phyloP scores from a whole-genome alignment of 768 basidiomycete genomes.

The Leucogyrophana mollusca region DNA sequence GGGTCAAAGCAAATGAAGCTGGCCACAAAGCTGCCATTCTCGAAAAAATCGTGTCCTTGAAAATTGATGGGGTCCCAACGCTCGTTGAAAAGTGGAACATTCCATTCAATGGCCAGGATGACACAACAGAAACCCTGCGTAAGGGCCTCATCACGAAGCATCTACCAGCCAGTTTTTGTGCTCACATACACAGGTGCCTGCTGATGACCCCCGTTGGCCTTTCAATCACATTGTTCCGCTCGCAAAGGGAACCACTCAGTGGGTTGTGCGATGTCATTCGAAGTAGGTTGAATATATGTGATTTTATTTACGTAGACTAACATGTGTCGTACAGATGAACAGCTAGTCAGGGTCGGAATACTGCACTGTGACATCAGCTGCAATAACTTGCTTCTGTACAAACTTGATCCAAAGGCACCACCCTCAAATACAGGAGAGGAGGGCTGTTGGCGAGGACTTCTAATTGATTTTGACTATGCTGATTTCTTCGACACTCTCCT shows the following conservation, averaged over 20 bases:
- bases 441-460: no score
- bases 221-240: background rate
- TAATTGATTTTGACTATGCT: no score
- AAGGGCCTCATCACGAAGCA: background rate
- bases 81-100: background rate
- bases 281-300: no score
- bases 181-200: background rate
- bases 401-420: no score
- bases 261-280: background rate
- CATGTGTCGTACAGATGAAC: no score
- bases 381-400: no score
- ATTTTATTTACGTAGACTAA: no score
- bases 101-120: background rate
- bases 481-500: no score
- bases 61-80: background rate
- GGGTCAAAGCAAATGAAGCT: background rate
- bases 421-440: no score
- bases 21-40: background rate
- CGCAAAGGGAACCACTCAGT: background rate
- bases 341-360: no score
- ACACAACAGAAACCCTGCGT: background rate
- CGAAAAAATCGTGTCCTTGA: no score
- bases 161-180: background rate
- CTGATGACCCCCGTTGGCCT: background rate
- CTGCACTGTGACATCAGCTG: no score